Evolutionary conservation across 2,329 filamentous ascomycete genomes (phyloP), one percentile per base, ranked within the genome.

Genomic region (Geosmithia flava): DNA sequence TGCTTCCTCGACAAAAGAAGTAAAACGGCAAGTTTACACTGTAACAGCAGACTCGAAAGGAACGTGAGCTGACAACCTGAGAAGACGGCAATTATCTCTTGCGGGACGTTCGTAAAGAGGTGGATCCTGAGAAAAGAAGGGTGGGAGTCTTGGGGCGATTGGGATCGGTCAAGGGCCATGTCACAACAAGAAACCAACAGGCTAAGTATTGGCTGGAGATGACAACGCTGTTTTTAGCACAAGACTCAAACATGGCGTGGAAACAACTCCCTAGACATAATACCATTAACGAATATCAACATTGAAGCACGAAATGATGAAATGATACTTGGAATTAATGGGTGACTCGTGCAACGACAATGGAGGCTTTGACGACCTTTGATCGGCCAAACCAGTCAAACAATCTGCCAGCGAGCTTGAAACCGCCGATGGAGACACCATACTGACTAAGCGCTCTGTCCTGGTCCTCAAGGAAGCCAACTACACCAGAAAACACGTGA

Each of bases 401-500:
- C n/a, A 68, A 17, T 47, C 58, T 58, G 15, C 59, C 63, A 0
- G 64, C 62, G 27, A 67, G 51, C 53, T 63, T 64, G 49, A 60
- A 66, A 3, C 62, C 63, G 0, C 59, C 62, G 46, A 68, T 49
- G 0, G 61, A 60, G 29, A 69, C 59, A 0, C 65, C 64, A 13
- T 68, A 65, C 20, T 58, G 58, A 15, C 55, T 54, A 30, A 68
- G 49, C 0, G 59, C 56, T 7, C 52, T 49, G 15, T 65, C 62
- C 40, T 68, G 66, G 7, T 48, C 49, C 17, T 57, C 55, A 23
- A 80, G 57, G 49, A 69, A 76, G 1, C 47, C 53, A 3, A 69
- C 66, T 16, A 80, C 56, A 0, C 73, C 73, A 0, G 58, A 52
- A 53, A 80, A 80, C 0, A 78, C 75, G 51, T 76, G 58, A 5